Base-by-base conservation (phyloP, 345 rosid species). In the Salix brachista region DNA sequence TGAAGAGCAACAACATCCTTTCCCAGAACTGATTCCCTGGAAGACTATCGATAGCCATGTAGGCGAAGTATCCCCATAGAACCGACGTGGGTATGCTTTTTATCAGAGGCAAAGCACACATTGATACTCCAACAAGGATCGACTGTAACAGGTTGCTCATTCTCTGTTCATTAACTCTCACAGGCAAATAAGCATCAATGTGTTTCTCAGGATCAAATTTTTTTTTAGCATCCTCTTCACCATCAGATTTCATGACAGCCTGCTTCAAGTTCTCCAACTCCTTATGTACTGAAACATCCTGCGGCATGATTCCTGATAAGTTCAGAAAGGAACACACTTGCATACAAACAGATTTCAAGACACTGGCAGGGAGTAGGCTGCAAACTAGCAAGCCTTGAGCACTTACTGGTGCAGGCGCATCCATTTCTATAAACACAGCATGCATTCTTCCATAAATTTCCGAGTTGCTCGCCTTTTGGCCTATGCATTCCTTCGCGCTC, bases 21-120 rank as follows among this genome's bases (percentile, higher is more conserved):
- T 92, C 97, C 96, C 97, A 92, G 86, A 94, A 92, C 50, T 94
- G 98, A 75, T 87, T 94, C 39, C 94, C 96, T 0, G 93, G 97
- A 64, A 94, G 91, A 83, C 97, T 94, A 73, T 94, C 97, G 66
- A 94, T 87, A 75, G 96, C 98, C 97, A 88, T 92, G 84, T 91
- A 91, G 61, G 97, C 91, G 75, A 93, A 93, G 83, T 93, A 93
- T 62, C 97, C 96, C 98, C 98, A 91, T 1, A 91, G 88, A 60
- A 90, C 93, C 66, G 97, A 92, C 56, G 94, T 90, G 11, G 97
- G 94, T 76, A 92, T 87, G 87, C 61, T 83, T 61, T 86, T 91
- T 32, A 94, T 79, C 72, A 86, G 74, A 17, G 97, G 97, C 28
- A 89, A 67, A n/a, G 83, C 91, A 65, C 84, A 80, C 67, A 87